Evolutionary conservation across 139 green algal genomes (phyloP), one percentile per base, ranked within the genome.

Genomic region (Chlamydomonas schloesseri): DNA sequence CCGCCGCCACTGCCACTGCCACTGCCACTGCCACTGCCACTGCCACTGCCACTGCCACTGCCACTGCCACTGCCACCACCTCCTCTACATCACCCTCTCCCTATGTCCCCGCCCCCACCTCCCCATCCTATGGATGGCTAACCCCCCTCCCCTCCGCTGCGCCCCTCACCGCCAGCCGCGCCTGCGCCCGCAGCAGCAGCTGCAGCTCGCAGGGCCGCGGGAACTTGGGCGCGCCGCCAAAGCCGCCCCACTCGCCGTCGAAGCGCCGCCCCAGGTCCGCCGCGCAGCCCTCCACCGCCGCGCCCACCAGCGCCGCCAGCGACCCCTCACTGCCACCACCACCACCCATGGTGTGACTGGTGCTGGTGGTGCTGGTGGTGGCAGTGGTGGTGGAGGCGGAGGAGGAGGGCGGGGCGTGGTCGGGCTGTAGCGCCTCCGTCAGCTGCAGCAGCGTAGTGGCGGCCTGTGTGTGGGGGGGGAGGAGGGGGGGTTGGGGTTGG

Each of bases 211-310:
- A 91, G 0, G 96, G 96, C 6, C 96, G 90, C 0, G 96, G 96
- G 83, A 99, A 99, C 90, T 99, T 99, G 53, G 96, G 96, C 2
- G 96, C 92, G 3, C 53, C 58, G 17, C 96, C 95, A 88, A 99
- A 99, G 1, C 96, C 96, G 18, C 96, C 96, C 3, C 81, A 82
- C 68, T 89, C 55, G 0, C 74, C 28, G 69, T 98, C 96, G 69
- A 94, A 98, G 23, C 87, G 86, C 36, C 57, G 58, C 3, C n/a
- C 82, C 29, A 79, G 79, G 72, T 82, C 85, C 55, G 58, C 36
- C 18, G 34, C 37, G 33, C 80, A 90, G 50, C 42, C 84, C 36
- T 83, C 77, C 36, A 73, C 77, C 34, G 62, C 60, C 28, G 62
- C 62, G 77, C 26, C 62, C 4, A 62, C 77, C 77, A 82, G 74